Base-by-base conservation (phyloP, 2,329 filamentous ascomycete genomes). In the Bipolaris victoriae region DNA sequence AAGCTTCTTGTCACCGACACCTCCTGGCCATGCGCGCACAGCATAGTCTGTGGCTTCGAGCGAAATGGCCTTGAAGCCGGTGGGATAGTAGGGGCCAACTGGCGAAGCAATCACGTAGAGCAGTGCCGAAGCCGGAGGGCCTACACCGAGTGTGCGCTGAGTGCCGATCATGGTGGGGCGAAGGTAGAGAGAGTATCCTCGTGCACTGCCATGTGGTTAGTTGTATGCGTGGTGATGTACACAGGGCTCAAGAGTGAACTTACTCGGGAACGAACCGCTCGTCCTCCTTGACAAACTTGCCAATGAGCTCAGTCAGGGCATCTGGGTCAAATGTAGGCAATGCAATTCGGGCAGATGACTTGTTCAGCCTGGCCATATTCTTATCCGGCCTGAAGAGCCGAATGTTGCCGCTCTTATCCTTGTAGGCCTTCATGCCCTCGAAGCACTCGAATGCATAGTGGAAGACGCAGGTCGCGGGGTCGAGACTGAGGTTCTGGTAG, bases 351-450 rank as follows among this genome's bases (percentile, higher is more conserved):
- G 91, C 87, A 47, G 91, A 87, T 2, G 93, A 97, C 78, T 90
- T 91, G 83, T 98, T 99, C 78, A 99, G 81, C 60, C 95, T 90
- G 63, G 84, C 88, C 94, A 98, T 98, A 83, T 99, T 99, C 85
- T 87, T 95, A 77, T 96, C 90, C 2, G 95, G 95, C 33, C 95
- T 87, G 85, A 99, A 99, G 52, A 99, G 83, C 53, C 94, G 88
- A 67, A 97, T 86, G 58, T 88, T 81, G 68, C 91, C 91, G 41
- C 86, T 76, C 70, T 84, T 86, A 80, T 96, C 92, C 79, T 94
- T 96, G 85, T 99, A 99, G 58, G 95, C 95, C 83, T 99, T 99
- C 92, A 98, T 97, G 68, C 95, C 95, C 82, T 99, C 95, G 79
- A 99, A 99, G 77, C 90, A 95, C 79, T 96, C 91, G 75, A 98